Conservation (phyloP, 225 moss, liverwort and hornwort genomes). For the Ulota crispa region DNA sequence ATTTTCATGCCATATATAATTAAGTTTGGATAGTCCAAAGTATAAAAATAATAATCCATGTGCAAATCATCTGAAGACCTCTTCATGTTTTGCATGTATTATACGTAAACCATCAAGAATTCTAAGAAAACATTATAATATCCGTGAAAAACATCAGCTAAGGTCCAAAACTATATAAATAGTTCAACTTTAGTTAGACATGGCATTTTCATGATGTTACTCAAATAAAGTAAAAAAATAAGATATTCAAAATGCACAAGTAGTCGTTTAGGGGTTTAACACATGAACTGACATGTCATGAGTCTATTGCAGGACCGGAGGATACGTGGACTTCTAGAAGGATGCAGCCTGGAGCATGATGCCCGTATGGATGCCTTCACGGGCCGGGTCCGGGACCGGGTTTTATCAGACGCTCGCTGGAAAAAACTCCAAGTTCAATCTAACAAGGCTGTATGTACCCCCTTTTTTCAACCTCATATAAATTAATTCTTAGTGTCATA, state of each 20-base stretch:
- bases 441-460: conserved; percentile 63
- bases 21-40: too few relatives aligned
- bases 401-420: conserved; percentile 90
- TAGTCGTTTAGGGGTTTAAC: neutral
- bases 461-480: neutral
- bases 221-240: neutral
- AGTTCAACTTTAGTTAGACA: too few relatives aligned
- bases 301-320: conserved; percentile 67
- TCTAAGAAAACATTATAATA: too few relatives aligned
- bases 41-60: too few relatives aligned
- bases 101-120: too few relatives aligned
- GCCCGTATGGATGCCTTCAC: conserved; percentile 88
- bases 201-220: neutral
- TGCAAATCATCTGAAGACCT: too few relatives aligned
- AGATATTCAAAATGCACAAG: too few relatives aligned
- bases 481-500: neutral
- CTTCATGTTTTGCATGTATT: too few relatives aligned
- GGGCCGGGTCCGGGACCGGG: conserved; percentile 76
- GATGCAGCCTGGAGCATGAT: conserved; percentile 91
- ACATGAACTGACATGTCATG: neutral
- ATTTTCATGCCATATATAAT: too few relatives aligned
- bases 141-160: too few relatives aligned
- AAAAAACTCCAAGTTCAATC: conserved; percentile 93
- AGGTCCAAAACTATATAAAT: too few relatives aligned
- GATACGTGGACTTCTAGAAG: conserved; percentile 94